These are phyloP conservation scores for Chlamydomonas schloesseri DNA, from an alignment of 139 green algal genomes.

Conservation along the genomic window DNA sequence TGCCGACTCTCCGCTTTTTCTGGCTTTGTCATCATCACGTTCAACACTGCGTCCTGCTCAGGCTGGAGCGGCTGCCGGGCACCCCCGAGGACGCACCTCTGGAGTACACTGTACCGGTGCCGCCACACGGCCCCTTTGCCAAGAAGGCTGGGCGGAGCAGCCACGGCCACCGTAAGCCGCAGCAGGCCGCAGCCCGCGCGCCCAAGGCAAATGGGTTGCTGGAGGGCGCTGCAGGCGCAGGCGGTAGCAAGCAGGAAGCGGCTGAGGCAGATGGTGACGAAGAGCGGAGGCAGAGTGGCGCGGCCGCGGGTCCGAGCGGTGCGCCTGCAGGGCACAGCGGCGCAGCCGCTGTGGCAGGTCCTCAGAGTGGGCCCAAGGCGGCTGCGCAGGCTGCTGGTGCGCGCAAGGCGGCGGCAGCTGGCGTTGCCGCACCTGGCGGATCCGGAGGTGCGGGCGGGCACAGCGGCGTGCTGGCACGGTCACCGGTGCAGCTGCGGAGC, in stretches of 20 bases:
- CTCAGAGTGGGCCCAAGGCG: neutral
- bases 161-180: neutral
- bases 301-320: neutral
- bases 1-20: too few relatives aligned
- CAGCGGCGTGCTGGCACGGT: neutral
- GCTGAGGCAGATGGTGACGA: neutral
- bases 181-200: neutral
- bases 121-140: slow-evolving; percentile 10
- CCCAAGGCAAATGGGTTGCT: too few relatives aligned
- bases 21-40: too few relatives aligned
- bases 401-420: neutral
- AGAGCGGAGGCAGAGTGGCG: slow-evolving; percentile 2
- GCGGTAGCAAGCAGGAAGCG: neutral
- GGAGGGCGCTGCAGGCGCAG: too few relatives aligned
- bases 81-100: slow-evolving; percentile 5
- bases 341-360: neutral
- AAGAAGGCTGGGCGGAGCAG: neutral
- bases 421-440: neutral
- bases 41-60: too few relatives aligned
- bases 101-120: slow-evolving; percentile 21
- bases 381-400: neutral
- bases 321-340: neutral
- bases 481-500: slow-evolving; percentile 1
- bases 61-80: slow-evolving; percentile 27
- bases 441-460: too few relatives aligned